These are phyloP conservation scores for Cornus suecica DNA, from an alignment of 148 eudicot species.

Conservation along the genomic window DNA sequence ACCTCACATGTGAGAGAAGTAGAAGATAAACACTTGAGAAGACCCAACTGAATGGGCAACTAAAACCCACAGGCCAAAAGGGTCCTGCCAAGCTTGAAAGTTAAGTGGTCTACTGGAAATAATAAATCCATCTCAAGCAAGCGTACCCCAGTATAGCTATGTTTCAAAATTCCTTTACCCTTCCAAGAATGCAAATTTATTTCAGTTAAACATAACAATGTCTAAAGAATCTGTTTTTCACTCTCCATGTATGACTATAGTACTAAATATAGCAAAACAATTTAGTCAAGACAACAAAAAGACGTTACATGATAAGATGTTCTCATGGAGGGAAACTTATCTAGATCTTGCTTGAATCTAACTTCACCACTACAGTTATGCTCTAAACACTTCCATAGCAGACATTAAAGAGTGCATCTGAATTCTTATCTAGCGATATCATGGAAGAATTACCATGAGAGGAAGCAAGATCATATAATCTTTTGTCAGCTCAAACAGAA, in stretches of 20 bases:
- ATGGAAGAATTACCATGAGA: constrained; percentile 61
- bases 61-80: too few species aligned
- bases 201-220: not conserved
- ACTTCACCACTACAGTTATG: not conserved
- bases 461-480: constrained; percentile 98
- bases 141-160: not conserved
- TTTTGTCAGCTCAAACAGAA: constrained; percentile 92
- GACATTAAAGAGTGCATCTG: not conserved
- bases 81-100: not conserved
- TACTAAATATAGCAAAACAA: too few species aligned
- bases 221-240: not conserved
- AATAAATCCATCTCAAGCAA: not conserved
- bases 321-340: not conserved
- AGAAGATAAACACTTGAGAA: too few species aligned
- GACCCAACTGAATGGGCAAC: too few species aligned
- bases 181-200: not conserved
- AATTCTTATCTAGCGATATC: constrained; percentile 10
- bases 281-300: too few species aligned
- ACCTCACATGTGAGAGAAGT: too few species aligned
- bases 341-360: not conserved
- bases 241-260: too few species aligned
- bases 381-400: not conserved
- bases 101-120: not conserved
- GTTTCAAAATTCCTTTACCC: not conserved
- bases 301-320: too few species aligned